Conservation (phyloP, 257 asterid species). For the Ilex asprella region DNA sequence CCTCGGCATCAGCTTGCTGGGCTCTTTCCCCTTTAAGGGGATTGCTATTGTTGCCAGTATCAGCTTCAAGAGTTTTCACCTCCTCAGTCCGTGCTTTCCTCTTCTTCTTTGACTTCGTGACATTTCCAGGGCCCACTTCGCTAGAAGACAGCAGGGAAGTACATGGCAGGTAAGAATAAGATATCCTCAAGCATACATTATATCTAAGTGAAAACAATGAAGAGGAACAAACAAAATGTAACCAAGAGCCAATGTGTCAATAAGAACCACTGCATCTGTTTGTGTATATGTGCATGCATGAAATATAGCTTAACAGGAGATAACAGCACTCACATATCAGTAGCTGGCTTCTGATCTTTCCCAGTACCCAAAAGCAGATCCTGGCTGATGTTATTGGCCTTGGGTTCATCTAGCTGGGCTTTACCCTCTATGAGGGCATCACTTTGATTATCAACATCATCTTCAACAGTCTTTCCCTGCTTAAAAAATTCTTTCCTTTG, state of each 20-base stretch:
- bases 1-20: constrained; percentile 24
- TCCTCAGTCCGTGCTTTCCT: constrained; percentile 38
- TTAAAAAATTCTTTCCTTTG: constrained; percentile 17
- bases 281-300: too few relatives aligned
- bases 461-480: neutral
- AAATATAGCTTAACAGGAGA: too few relatives aligned
- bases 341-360: constrained; percentile 18
- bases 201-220: neutral
- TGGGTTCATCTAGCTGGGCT: constrained; percentile 9
- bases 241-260: too few relatives aligned
- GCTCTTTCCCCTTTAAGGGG: constrained; percentile 21
- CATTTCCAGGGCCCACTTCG: constrained; percentile 14
- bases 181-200: neutral
- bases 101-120: constrained; percentile 38
- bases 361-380: constrained; percentile 15
- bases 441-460: too few relatives aligned
- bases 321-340: constrained; percentile 28
- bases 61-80: constrained; percentile 23
- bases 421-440: constrained; percentile 9
- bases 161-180: constrained; percentile 18
- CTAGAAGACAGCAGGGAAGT: constrained; percentile 14
- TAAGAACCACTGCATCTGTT: neutral
- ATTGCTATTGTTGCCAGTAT: constrained; percentile 15
- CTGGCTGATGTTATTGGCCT: constrained; percentile 11
- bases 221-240: too few relatives aligned